phyloP scores from a whole-genome alignment of 495 filamentous ascomycete species.

The Aspergillus steynii region DNA sequence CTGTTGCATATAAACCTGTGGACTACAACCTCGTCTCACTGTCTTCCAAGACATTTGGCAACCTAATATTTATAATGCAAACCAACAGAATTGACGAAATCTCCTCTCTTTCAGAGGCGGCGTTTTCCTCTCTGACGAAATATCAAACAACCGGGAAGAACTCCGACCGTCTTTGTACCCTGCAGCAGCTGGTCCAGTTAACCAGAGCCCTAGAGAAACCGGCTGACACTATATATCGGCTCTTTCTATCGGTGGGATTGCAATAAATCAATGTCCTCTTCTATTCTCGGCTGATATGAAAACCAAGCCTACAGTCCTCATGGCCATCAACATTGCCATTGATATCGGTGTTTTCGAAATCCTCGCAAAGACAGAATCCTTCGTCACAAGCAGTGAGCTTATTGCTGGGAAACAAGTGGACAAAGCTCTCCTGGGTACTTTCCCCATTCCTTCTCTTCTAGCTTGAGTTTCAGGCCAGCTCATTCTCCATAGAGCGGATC shows the following conservation, averaged over 20 bases:
- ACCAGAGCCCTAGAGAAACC: constrained; percentile 19
- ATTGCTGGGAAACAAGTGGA: constrained; percentile 13
- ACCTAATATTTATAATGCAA: too few relatives aligned
- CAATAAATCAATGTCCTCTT: not conserved
- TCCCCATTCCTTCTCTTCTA: not conserved
- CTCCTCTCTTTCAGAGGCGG: too few relatives aligned
- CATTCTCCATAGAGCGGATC: constrained; percentile 18
- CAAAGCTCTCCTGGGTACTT: constrained; percentile 16
- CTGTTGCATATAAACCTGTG: too few relatives aligned
- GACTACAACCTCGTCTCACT: too few relatives aligned
- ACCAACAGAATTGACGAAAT: too few relatives aligned
- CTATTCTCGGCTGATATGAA: not conserved
- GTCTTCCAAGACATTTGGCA: too few relatives aligned
- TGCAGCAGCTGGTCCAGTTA: too few relatives aligned
- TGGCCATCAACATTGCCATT: constrained; percentile 23
- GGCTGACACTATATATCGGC: constrained; percentile 17
- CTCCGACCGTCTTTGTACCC: too few relatives aligned
- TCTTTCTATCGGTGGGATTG: constrained; percentile 20
- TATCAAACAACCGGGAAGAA: too few relatives aligned
- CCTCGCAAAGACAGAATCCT: constrained; percentile 4
- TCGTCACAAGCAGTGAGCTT: constrained; percentile 11
- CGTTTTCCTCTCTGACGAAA: too few relatives aligned
- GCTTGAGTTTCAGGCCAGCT: not conserved
- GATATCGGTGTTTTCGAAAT: constrained; percentile 20
- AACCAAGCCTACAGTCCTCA: constrained; percentile 18